Evolutionary conservation across 2,329 filamentous ascomycete genomes (phyloP), one percentile per base, ranked within the genome.

Genomic region (Fusarium mexicanum): DNA sequence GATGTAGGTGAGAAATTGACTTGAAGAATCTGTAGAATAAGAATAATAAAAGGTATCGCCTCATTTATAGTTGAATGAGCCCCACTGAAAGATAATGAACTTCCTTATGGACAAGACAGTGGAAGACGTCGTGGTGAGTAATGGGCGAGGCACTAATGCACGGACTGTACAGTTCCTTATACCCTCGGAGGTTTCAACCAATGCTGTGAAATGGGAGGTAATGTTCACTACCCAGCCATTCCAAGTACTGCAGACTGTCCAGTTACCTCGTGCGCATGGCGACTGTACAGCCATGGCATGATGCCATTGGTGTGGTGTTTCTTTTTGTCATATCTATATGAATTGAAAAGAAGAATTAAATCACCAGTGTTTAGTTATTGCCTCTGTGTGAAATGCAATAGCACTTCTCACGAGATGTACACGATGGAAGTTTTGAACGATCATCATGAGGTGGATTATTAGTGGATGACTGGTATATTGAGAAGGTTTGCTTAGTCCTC

Each of bases 121-220:
- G 16, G 18, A 37, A 33, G 10, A n/a, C 12, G 20, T n/a, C 18
- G 17, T 17, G 11, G 43, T 17, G 24, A 60, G n/a, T 29, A n/a
- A 35, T 26, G 14, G 10, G 20, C 3, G 22, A 60, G 48, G 24
- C 54, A 26, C 64, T 62, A 68, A 68, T 40, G 64, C 54, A 48
- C 20, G 35, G 10, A 68, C 65, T 62, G 65, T 68, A 62, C 64
- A 68, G 64, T 29, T n/a, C 13, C 35, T 16, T 16, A n/a, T 22
- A 61, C 26, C 33, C 20, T 37, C 4, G 7, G 20, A 12, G 3
- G 6, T 26, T 3, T 6, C 17, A 16, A 11, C 24, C 16, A 22
- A 16, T 16, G 13, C 8, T 22, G 26, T 31, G 13, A 8, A 17
- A 11, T 22, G 20, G 13, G 20, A 8, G 11, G 20, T 22, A 22